Percentiles rank a stretch among this genome's conserved stretches.
Conservation (phyloP, 2,329 filamentous ascomycete genomes). For the Exophiala mesophila region DNA sequence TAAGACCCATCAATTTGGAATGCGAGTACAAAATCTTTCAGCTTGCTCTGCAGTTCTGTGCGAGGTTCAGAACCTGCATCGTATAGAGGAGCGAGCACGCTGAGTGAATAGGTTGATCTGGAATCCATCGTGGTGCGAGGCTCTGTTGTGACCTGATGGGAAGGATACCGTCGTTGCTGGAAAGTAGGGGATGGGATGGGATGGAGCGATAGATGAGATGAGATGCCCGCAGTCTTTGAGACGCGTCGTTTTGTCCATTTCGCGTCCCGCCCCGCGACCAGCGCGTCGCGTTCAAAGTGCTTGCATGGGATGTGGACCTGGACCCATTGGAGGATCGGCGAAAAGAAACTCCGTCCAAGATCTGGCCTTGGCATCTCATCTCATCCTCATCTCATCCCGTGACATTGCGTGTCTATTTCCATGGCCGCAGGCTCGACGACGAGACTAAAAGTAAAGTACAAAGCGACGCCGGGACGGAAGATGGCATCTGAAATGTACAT, state of each 20-base stretch:
- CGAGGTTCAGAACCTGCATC: constrained; percentile 65
- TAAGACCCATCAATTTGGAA: constrained; percentile 93
- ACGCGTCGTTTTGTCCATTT: no score
- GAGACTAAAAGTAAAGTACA: no score
- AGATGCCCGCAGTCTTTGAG: neutral
- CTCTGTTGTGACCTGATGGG: no score
- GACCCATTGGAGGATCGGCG: neutral
- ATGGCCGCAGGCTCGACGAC: no score
- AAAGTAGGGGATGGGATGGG: neutral
- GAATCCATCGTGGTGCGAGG: constrained; percentile 66
- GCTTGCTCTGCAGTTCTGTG: constrained; percentile 67
- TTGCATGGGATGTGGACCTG: neutral
- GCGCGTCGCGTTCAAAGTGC: neutral
- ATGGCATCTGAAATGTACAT: no score
- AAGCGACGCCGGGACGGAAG: no score
- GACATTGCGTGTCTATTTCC: no score
- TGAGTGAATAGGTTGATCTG: constrained; percentile 79
- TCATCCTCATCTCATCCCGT: neutral
- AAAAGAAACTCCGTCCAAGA: neutral
- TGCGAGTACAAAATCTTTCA: constrained; percentile 87
- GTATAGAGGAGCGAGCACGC: constrained; percentile 66
- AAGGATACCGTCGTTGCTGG: neutral
- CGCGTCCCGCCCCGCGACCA: neutral
- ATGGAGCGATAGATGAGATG: neutral
- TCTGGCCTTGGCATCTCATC: neutral